Base-by-base conservation (phyloP, 75 land plant genomes). In the Cryptomeria japonica region DNA sequence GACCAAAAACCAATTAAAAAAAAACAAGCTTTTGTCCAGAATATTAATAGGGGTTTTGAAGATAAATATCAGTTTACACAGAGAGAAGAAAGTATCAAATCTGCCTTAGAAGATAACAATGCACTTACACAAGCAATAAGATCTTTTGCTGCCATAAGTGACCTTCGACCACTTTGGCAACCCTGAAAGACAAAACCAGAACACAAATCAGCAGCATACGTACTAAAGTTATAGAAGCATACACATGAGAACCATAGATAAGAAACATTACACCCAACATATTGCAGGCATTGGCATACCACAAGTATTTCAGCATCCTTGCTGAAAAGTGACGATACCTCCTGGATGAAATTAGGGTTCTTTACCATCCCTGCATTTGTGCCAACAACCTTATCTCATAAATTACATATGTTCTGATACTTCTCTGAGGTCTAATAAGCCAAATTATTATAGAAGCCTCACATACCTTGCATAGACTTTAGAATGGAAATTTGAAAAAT, bases 291-390 rank as follows among this genome's bases (percentile, higher is more conserved):
- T 12, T 82, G 25, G 91, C 98, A 31, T 72, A 97, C 99, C 89
- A 97, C 93, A 86, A 97, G 88, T 73, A 97, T 93, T 88, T 97
- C 95, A 90, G 95, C 98, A 90, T 96, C 95, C 89, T 94, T 94
- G 84, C 88, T 86, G 82, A 97, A 95, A 70, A 79, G 86, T 44
- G 85, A 38, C 70, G 85, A 87, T 19, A 96, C 99, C 83, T 93
- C 93, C 72, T 89, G 90, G 83, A 97, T 16, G 87, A 97, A 97
- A 13, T 91, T 87, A 3, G 90, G 92, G 87, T 97, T 97, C 90
- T 94, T 96, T 58, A 80, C 88, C 98, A 97, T 94, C 61, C 96
- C 99, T 97, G 86, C 75, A 90, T n/a, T 37, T 8, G 78, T 39
- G 3, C 18, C 31, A 12, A 13, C 55, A 87, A 44, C 9, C 18